Conservation (phyloP, 495 filamentous ascomycete genomes). For the Penicillium alfredii region DNA sequence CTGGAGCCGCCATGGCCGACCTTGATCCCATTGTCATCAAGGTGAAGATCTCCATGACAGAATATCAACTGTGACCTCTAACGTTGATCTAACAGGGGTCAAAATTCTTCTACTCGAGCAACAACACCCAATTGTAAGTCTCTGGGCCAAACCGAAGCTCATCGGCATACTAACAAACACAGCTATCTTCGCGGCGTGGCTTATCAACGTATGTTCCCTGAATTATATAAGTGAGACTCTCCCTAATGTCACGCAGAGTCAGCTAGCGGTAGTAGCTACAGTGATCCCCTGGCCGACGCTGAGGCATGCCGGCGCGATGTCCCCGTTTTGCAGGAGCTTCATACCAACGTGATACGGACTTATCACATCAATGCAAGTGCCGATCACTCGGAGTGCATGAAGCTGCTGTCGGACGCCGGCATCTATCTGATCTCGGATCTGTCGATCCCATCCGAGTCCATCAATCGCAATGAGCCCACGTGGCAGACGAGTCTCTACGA, state of each 20-base stretch:
- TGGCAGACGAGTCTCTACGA: conserved; percentile 73
- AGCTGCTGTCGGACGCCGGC: conserved; percentile 70
- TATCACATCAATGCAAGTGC: conserved; percentile 80
- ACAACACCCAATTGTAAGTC: conserved; percentile 72
- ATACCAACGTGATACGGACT: conserved; percentile 86
- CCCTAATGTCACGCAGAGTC: conserved; percentile 35
- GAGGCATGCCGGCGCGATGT: conserved; percentile 73
- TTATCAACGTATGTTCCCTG: conserved; percentile 58
- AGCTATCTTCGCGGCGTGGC: conserved; percentile 82
- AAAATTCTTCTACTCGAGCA: conserved; percentile 75
- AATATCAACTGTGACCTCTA: too few relatives aligned
- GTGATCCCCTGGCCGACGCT: conserved; percentile 66
- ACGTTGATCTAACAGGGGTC: conserved; percentile 44
- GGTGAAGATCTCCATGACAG: conserved; percentile 36
- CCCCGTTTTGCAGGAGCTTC: conserved; percentile 66
- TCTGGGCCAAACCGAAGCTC: not conserved
- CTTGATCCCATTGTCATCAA: conserved; percentile 68
- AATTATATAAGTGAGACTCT: conserved; percentile 3
- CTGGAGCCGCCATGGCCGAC: conserved; percentile 49
- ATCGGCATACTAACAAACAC: conserved; percentile 11
- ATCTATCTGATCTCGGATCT: conserved; percentile 95
- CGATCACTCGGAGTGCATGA: conserved; percentile 84
- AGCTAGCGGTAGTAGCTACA: conserved; percentile 36
- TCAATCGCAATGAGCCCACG: conserved; percentile 68
- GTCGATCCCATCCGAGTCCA: conserved; percentile 69